Conservation (phyloP, 768 basidiomycete species). For the Lactifluus hygrophoroides region DNA sequence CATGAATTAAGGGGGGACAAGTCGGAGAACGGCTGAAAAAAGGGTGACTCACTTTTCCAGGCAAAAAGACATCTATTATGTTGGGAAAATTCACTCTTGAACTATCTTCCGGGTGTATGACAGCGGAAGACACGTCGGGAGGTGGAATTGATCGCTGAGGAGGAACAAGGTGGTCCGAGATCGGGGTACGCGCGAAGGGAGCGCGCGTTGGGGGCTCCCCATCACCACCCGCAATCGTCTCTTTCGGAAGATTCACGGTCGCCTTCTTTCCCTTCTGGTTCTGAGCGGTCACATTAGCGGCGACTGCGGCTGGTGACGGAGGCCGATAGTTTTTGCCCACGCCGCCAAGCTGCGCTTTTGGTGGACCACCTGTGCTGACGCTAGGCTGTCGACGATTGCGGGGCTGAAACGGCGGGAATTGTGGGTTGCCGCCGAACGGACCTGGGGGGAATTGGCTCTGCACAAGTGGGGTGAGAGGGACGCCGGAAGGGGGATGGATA, state of each 20-base stretch:
- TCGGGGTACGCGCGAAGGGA: constrained; percentile 55
- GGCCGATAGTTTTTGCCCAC: constrained; percentile 72
- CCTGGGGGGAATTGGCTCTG: constrained; percentile 47
- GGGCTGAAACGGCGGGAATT: constrained; percentile 34
- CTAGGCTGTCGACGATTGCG: constrained; percentile 57
- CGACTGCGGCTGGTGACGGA: constrained; percentile 37
- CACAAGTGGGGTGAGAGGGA: constrained; percentile 55
- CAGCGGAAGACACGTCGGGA: constrained; percentile 38
- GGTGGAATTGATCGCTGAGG: constrained; percentile 23
- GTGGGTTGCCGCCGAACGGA: constrained; percentile 35
- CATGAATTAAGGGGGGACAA: constrained; percentile 5
- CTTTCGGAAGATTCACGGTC: constrained; percentile 64
- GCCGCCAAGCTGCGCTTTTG: constrained; percentile 77
- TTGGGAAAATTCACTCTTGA: constrained; percentile 51
- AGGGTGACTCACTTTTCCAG: constrained; percentile 53
- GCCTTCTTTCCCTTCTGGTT: constrained; percentile 55
- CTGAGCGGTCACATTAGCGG: constrained; percentile 3
- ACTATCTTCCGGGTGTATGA: constrained; percentile 56
- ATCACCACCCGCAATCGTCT: constrained; percentile 36
- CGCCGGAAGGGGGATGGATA: constrained; percentile 45
- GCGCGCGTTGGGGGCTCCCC: constrained; percentile 37
- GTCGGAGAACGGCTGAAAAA: not conserved
- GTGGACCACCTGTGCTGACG: constrained; percentile 76
- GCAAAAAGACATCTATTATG: constrained; percentile 73
- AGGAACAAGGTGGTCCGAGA: constrained; percentile 33